These are phyloP conservation scores for Xylariomycetidae sp. DNA, from an alignment of 2,329 filamentous ascomycete species.

Conservation along the genomic window DNA sequence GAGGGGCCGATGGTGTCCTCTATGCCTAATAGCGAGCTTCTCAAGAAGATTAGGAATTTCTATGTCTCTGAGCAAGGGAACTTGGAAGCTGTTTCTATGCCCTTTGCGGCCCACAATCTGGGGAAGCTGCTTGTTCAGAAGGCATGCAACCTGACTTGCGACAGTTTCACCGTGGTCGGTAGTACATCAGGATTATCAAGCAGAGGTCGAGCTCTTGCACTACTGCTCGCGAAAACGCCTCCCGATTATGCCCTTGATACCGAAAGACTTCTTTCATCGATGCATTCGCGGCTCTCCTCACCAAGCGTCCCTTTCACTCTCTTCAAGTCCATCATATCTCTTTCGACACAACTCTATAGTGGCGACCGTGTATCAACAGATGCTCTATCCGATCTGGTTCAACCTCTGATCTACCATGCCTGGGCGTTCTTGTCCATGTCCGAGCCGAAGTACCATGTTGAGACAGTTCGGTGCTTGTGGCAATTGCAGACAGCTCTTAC, in stretches of 20 bases:
- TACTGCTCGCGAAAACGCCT: slow-evolving; percentile 51
- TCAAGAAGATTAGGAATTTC: slow-evolving; percentile 59
- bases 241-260: slow-evolving; percentile 40
- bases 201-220: slow-evolving; percentile 55
- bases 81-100: slow-evolving; percentile 56
- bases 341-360: slow-evolving; percentile 53
- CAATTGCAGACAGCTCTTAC: slow-evolving; percentile 72
- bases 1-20: slow-evolving; percentile 24
- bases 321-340: slow-evolving; percentile 55
- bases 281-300: slow-evolving; percentile 42
- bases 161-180: slow-evolving; percentile 37
- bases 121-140: slow-evolving; percentile 62
- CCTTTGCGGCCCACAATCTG: slow-evolving; percentile 51
- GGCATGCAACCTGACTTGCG: slow-evolving; percentile 47
- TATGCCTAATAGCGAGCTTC: slow-evolving; percentile 45
- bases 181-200: slow-evolving; percentile 47
- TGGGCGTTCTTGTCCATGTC: slow-evolving; percentile 81
- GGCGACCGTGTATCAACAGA: slow-evolving; percentile 45
- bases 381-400: slow-evolving; percentile 60
- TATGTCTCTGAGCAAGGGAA: slow-evolving; percentile 69
- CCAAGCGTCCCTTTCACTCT: slow-evolving; percentile 43
- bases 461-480: slow-evolving; percentile 83
- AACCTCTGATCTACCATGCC: slow-evolving; percentile 63
- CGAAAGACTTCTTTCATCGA: slow-evolving; percentile 43
- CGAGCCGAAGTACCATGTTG: slow-evolving; percentile 89